Conservation (phyloP, 306 rosid species). For the Luffa aegyptiaca region DNA sequence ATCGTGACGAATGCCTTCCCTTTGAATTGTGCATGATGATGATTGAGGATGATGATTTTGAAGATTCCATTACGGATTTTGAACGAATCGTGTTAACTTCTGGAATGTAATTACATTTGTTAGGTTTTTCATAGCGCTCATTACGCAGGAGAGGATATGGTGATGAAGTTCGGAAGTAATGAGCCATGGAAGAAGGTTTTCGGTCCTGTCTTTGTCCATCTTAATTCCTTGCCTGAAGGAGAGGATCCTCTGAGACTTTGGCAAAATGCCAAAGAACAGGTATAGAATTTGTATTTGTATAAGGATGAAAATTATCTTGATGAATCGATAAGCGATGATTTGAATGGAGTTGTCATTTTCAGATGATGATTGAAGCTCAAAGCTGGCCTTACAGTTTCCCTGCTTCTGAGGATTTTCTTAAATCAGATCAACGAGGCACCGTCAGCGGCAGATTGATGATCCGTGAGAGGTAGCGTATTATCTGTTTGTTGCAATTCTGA, state of each 20-base stretch:
- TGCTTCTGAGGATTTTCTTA: conserved; percentile 48
- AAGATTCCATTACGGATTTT: neutral
- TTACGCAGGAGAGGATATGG: conserved; percentile 72
- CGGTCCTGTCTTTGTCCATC: conserved; percentile 70
- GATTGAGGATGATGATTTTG: neutral
- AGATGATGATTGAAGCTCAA: conserved; percentile 67
- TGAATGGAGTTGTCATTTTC: neutral
- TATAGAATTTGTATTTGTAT: neutral
- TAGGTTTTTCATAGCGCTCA: conserved; percentile 88
- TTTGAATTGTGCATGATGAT: neutral
- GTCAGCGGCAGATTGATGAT: conserved; percentile 59
- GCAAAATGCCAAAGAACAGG: conserved; percentile 83
- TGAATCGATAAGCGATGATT: neutral
- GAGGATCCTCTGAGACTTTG: conserved; percentile 38
- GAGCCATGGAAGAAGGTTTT: conserved; percentile 91
- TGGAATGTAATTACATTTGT: conserved; percentile 1
- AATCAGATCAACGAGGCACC: conserved; percentile 52
- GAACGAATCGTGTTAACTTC: neutral
- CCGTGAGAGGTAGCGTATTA: conserved; percentile 36
- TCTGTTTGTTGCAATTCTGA: neutral
- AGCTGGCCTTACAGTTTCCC: conserved; percentile 85
- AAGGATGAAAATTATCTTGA: neutral
- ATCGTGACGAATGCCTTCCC: neutral
- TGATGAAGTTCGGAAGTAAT: conserved; percentile 39
- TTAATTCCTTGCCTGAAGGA: conserved; percentile 37